Evolutionary conservation across 2,329 filamentous ascomycete species (phyloP).

Genomic region (Phialemoniopsis sp.): DNA sequence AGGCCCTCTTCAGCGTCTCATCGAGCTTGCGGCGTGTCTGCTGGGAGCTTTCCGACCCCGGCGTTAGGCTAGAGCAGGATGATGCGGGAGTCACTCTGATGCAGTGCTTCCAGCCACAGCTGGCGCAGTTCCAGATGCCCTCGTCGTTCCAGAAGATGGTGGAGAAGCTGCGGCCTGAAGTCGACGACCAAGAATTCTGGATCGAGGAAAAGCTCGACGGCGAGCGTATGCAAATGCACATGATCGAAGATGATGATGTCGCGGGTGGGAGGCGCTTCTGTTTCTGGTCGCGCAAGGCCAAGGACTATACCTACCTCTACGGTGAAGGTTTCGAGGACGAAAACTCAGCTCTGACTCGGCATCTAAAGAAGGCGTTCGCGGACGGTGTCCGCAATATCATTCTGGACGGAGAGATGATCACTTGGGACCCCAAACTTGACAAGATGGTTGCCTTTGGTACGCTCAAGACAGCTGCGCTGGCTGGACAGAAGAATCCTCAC

Average conservation of each 20-base stretch:
- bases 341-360: conserved; percentile 72
- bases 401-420: conserved; percentile 97
- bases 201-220: conserved; percentile 98
- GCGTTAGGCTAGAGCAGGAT: conserved; percentile 68
- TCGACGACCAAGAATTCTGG: conserved; percentile 79
- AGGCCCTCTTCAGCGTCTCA: conserved; percentile 80
- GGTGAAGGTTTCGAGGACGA: conserved; percentile 72
- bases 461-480: conserved; percentile 83
- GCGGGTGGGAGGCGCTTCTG: conserved; percentile 70
- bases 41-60: conserved; percentile 82
- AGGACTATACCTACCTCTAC: conserved; percentile 94
- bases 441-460: conserved; percentile 87
- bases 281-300: conserved; percentile 95
- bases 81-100: conserved; percentile 75
- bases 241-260: conserved; percentile 65
- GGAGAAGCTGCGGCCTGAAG: conserved; percentile 57
- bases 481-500: conserved; percentile 71
- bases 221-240: conserved; percentile 95
- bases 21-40: conserved; percentile 88
- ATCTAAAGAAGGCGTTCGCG: conserved; percentile 74
- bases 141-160: conserved; percentile 76
- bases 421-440: conserved; percentile 86
- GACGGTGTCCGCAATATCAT: conserved; percentile 80
- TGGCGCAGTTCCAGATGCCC: conserved; percentile 87
- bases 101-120: conserved; percentile 94